phyloP scores from a whole-genome alignment of 768 basidiomycete species.

The Trametes maxima region DNA sequence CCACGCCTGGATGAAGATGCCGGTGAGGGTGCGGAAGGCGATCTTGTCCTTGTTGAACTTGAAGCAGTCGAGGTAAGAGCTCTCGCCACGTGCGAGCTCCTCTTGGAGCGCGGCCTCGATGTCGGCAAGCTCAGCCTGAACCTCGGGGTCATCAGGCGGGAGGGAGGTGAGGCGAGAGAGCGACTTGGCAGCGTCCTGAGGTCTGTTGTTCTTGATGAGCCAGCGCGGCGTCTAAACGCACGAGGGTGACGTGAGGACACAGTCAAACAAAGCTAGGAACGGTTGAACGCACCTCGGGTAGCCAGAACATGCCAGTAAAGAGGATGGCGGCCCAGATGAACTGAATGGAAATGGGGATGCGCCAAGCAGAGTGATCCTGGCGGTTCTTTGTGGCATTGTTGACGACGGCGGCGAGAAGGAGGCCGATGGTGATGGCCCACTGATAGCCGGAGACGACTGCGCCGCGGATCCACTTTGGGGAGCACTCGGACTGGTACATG shows the following conservation, averaged over 20 bases:
- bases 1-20: constrained; percentile 73
- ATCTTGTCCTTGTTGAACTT: constrained; percentile 52
- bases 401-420: constrained; percentile 66
- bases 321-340: constrained; percentile 77
- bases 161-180: constrained; percentile 63
- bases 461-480: constrained; percentile 57
- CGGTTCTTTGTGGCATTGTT: constrained; percentile 64
- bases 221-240: constrained; percentile 64
- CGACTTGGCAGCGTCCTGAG: constrained; percentile 55
- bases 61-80: constrained; percentile 67
- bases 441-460: constrained; percentile 32
- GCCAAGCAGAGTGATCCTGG: constrained; percentile 51
- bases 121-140: constrained; percentile 50
- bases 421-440: constrained; percentile 72
- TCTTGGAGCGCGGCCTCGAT: constrained; percentile 59
- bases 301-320: constrained; percentile 63
- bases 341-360: constrained; percentile 74
- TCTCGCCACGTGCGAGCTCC: constrained; percentile 59
- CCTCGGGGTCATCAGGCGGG: constrained; percentile 49
- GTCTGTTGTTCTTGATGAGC: constrained; percentile 65
- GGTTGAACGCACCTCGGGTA: constrained; percentile 50
- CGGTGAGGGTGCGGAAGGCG: constrained; percentile 69
- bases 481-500: constrained; percentile 55
- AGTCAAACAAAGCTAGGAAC: not conserved
- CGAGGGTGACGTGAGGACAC: not conserved